Conservation (phyloP, 2,329 filamentous ascomycete species). For the Apiospora arundinis region DNA sequence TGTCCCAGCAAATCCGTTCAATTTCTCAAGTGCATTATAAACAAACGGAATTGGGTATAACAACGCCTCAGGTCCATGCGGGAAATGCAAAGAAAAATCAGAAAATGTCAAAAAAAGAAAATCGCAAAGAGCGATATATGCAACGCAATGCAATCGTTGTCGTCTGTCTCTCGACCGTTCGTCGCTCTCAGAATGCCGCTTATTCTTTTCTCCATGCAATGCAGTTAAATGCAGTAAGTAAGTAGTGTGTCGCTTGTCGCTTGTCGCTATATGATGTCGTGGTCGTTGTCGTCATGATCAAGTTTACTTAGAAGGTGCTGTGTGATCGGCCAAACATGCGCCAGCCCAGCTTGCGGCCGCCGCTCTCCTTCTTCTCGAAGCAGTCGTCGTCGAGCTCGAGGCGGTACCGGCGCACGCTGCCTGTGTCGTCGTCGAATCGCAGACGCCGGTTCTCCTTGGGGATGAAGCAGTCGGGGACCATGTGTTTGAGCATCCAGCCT, state of each 20-base stretch:
- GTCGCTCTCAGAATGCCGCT: background rate
- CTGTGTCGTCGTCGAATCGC: slow-evolving; percentile 66
- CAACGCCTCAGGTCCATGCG: slow-evolving; percentile 16
- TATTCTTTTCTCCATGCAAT: slow-evolving; percentile 3
- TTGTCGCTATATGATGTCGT: background rate
- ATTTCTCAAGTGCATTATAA: slow-evolving; percentile 6
- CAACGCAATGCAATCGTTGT: background rate
- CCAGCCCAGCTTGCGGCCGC: slow-evolving; percentile 38
- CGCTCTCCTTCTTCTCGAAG: slow-evolving; percentile 29
- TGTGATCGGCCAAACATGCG: slow-evolving; percentile 32
- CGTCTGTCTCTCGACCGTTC: no score
- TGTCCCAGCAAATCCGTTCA: background rate
- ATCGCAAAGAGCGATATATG: background rate
- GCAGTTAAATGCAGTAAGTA: background rate
- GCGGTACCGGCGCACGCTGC: slow-evolving; percentile 68
- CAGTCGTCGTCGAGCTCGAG: slow-evolving; percentile 60
- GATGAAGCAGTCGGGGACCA: slow-evolving; percentile 67
- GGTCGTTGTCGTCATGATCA: background rate
- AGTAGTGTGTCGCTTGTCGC: background rate
- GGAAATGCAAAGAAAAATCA: background rate
- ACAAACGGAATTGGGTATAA: slow-evolving; percentile 14
- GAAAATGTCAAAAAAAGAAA: slow-evolving; percentile 4
- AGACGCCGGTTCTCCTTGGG: slow-evolving; percentile 55
- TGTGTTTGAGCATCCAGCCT: slow-evolving; percentile 63
- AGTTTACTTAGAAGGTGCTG: no score